phyloP scores from a whole-genome alignment of 1,284 basidiomycete genomes.

The Pseudozyma flocculosa region DNA sequence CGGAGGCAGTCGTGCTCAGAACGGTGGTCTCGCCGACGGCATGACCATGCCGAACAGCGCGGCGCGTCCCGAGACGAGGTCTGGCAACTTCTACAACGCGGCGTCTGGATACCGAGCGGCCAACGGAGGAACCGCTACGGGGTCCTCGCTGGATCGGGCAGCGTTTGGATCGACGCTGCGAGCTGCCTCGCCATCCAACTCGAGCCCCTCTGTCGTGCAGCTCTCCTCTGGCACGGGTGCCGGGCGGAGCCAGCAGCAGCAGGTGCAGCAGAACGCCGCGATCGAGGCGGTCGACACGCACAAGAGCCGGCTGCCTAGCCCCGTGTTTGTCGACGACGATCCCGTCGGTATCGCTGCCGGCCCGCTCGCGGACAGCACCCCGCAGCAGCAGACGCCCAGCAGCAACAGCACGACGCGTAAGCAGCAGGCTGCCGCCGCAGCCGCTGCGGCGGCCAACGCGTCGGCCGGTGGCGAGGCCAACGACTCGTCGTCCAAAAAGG shows the following conservation, averaged over 20 bases:
- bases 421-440: no score
- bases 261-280: conserved; percentile 3
- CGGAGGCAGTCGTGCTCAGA: background rate
- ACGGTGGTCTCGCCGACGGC: background rate
- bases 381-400: background rate
- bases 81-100: conserved; percentile 16
- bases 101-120: conserved; percentile 13
- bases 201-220: background rate
- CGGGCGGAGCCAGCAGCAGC: conserved; percentile 6
- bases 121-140: conserved; percentile 9
- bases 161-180: conserved; percentile 26
- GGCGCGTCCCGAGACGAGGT: conserved; percentile 14
- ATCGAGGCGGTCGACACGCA: conserved; percentile 17
- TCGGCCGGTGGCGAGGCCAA: background rate
- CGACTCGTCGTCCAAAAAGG: background rate
- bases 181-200: conserved; percentile 15
- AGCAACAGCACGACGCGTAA: background rate
- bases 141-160: conserved; percentile 20
- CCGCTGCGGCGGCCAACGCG: no score
- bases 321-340: conserved; percentile 28
- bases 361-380: background rate
- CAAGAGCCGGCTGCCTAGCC: conserved; percentile 29
- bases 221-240: background rate
- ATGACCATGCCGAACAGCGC: conserved; percentile 1
- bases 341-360: background rate